phyloP scores from a whole-genome alignment of 306 rosid species.

The Medicago ruthenica region DNA sequence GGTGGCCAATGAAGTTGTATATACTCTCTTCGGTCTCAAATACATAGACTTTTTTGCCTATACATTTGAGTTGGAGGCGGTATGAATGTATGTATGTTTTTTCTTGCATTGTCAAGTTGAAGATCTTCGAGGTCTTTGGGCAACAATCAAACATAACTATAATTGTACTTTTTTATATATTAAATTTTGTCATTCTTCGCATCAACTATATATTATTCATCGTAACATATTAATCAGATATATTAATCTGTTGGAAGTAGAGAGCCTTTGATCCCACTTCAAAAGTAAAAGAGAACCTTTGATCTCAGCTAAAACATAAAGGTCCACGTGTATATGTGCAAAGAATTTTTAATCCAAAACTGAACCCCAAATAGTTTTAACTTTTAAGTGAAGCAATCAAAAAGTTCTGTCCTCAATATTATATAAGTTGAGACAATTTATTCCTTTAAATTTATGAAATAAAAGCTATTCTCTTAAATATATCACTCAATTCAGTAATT shows the following conservation, averaged over 20 bases:
- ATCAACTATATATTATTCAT: neutral
- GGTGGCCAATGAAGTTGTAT: conserved; percentile 52
- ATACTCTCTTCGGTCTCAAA: neutral
- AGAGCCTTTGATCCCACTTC: neutral
- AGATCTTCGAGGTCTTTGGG: conserved; percentile 1
- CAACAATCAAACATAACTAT: neutral
- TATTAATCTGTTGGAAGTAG: neutral
- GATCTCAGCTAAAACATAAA: neutral
- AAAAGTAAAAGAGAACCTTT: neutral
- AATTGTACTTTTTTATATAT: neutral
- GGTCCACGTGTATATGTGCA: neutral
- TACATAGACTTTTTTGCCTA: neutral
- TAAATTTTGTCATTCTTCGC: neutral
- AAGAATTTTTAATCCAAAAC: neutral
- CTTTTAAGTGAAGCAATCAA: neutral
- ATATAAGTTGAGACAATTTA: neutral
- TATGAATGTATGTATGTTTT: neutral
- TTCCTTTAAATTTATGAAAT: neutral
- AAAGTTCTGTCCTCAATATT: neutral
- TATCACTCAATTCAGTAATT: neutral
- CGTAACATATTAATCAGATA: neutral
- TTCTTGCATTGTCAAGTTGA: conserved; percentile 1
- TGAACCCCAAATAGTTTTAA: neutral
- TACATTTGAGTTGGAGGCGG: neutral
- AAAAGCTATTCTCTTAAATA: neutral